Percentiles rank a stretch among this genome's conserved stretches.
Evolutionary conservation across 352 stramenopile species (phyloP).

Genomic region (Phytophthora meadii): DNA sequence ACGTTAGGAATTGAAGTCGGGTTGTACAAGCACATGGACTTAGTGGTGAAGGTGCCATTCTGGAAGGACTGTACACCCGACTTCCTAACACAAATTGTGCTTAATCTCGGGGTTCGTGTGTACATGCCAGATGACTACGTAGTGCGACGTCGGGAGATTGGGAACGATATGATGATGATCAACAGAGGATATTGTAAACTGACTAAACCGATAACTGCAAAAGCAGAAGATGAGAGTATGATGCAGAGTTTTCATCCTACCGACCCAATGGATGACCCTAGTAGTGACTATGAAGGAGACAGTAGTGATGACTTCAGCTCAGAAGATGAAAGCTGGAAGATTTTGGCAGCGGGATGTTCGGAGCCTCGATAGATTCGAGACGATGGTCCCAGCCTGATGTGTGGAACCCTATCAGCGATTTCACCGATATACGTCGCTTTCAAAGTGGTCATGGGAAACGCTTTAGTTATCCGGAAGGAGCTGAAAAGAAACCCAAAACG

Average conservation of each 20-base stretch:
- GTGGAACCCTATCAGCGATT: not conserved
- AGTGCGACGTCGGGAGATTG: constrained; percentile 41
- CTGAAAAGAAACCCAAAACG: too few relatives aligned
- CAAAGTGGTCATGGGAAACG: not conserved
- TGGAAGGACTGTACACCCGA: constrained; percentile 49
- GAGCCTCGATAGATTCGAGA: not conserved
- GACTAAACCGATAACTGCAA: not conserved
- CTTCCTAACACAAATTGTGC: constrained; percentile 49
- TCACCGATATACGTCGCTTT: not conserved
- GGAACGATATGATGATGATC: constrained; percentile 56
- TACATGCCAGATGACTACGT: constrained; percentile 65
- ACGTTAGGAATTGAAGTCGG: constrained; percentile 52
- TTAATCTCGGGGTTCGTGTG: constrained; percentile 38
- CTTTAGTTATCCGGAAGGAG: too few relatives aligned
- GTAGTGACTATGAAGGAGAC: not conserved
- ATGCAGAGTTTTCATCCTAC: not conserved
- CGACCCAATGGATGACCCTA: not conserved
- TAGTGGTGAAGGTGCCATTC: constrained; percentile 44
- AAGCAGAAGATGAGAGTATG: not conserved
- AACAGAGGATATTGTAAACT: constrained; percentile 42
- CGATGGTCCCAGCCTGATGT: not conserved
- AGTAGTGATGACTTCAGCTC: not conserved
- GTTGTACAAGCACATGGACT: constrained; percentile 46
- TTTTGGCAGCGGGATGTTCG: constrained; percentile 1
- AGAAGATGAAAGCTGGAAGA: not conserved